Evolutionary conservation across 1,139 yeast species (phyloP), one percentile per base, ranked within the genome.

Genomic region (Yamadazyma spencermartinsiae): DNA sequence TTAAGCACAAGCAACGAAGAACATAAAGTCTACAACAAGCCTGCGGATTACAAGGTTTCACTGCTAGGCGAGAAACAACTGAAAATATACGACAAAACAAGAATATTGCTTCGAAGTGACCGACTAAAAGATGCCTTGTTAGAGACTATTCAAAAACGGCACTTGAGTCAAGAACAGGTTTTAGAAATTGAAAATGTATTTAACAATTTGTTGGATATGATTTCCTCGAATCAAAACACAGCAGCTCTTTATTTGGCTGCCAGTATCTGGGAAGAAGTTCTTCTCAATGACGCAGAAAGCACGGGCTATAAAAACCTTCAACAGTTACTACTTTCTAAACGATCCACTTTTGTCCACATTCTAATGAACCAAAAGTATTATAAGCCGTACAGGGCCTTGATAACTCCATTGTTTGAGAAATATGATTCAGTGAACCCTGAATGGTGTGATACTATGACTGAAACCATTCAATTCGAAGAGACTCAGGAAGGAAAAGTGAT

Each of bases 371-470:
- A 48, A 4, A 41, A 52, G 11, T 43, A 50, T 15, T 61, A 53
- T 41, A 34, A 42, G 12, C 31, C 49, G 8, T 63, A 63, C 44
- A 47, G 48, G 29, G 17, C 35, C 11, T 34, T 48, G 20, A 53
- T 54, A 8, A 27, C 26, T n/a, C 62, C 61, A 9, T 34, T 56
- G 7, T 11, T 48, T 2, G 20, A 14, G 6, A 18, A 24, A 4
- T 41, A 41, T 27, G 33, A 32, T 2, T 25, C 20, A 2, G 11
- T 43, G 2, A 32, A 48, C 7, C 21, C 35, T 3, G 33, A 53
- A 6, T 60, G 61, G 61, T 52, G 57, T 9, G 68, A 64, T 36
- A 40, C 38, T 3, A 38, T 61, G 20, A 53, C 52, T 18, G 36
- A 42, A 2, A 54, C 64, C 2, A 42, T 58, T 25, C 54, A 54